These are phyloP conservation scores for Tubosaeta brunneosetosa DNA, from an alignment of 768 basidiomycete species.

Conservation along the genomic window DNA sequence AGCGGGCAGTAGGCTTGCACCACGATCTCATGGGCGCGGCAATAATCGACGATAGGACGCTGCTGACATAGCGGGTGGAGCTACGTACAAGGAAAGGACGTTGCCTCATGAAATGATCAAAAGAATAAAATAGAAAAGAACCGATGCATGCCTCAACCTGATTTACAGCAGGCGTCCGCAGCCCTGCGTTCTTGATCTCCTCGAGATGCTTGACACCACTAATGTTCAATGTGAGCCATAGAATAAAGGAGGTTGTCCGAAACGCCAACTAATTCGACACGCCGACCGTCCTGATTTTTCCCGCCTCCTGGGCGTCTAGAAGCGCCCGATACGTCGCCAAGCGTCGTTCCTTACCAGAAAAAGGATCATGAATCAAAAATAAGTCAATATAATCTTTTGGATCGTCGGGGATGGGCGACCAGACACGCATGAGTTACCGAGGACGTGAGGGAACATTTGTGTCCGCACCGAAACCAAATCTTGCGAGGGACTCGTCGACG, in stretches of 20 bases:
- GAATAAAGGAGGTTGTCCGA: background rate
- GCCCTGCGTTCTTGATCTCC: conserved; percentile 61
- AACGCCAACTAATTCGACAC: conserved; percentile 75
- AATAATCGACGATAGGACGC: conserved; percentile 71
- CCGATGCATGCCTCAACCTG: conserved; percentile 63
- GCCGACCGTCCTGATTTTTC: conserved; percentile 69
- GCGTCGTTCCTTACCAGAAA: conserved; percentile 57
- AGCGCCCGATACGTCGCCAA: conserved; percentile 72
- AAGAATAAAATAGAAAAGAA: background rate
- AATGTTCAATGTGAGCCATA: background rate
- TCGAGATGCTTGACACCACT: conserved; percentile 71
- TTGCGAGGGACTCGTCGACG: conserved; percentile 57
- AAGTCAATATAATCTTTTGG: conserved; percentile 60
- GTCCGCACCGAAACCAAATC: conserved; percentile 52
- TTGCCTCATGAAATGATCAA: conserved; percentile 3
- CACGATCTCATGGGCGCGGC: conserved; percentile 52
- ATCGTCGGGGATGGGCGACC: background rate
- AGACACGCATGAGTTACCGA: background rate
- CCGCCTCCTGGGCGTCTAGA: conserved; percentile 52
- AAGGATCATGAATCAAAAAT: conserved; percentile 74
- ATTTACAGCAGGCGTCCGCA: conserved; percentile 67
- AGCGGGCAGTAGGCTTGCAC: conserved; percentile 78
- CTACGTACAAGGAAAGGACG: conserved; percentile 32
- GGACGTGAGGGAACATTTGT: background rate
- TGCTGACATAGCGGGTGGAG: conserved; percentile 84